These are phyloP conservation scores for Podila clonocystis DNA, from an alignment of 192 early-diverging fungal species.

Conservation along the genomic window DNA sequence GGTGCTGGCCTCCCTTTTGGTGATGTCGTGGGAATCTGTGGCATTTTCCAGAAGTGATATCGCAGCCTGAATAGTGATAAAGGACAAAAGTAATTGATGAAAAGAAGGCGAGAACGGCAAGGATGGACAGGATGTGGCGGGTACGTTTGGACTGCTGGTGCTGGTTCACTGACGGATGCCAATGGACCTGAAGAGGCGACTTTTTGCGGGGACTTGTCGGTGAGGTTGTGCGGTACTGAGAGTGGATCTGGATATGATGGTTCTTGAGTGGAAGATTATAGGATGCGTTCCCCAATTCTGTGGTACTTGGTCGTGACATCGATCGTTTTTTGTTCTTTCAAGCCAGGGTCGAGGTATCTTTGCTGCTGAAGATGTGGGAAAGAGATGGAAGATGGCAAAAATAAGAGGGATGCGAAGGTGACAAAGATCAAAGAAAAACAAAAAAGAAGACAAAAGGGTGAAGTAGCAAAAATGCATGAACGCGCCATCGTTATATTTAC, in stretches of 20 bases:
- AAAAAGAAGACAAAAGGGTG: not conserved
- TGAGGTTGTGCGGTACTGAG: not conserved
- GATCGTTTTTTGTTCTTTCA: not conserved
- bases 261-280: not conserved
- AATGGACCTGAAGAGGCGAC: slow-evolving; percentile 31
- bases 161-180: slow-evolving; percentile 47
- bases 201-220: not conserved
- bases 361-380: not conserved
- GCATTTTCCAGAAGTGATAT: slow-evolving; percentile 37
- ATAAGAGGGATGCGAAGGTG: not conserved
- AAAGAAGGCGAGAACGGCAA: slow-evolving; percentile 26
- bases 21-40: not conserved
- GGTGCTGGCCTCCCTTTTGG: not conserved
- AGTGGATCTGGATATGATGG: not conserved
- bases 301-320: not conserved
- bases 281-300: not conserved
- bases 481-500: too few relatives aligned
- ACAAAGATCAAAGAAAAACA: not conserved
- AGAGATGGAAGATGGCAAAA: not conserved
- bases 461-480: not conserved
- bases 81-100: slow-evolving; percentile 29
- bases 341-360: not conserved
- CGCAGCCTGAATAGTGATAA: slow-evolving; percentile 30
- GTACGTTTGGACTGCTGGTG: slow-evolving; percentile 30
- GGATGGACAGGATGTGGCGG: slow-evolving; percentile 9